Percentiles rank a stretch among this genome's conserved stretches.
phyloP scores from a whole-genome alignment of 768 basidiomycete genomes.

The Infundibulicybe gibba region DNA sequence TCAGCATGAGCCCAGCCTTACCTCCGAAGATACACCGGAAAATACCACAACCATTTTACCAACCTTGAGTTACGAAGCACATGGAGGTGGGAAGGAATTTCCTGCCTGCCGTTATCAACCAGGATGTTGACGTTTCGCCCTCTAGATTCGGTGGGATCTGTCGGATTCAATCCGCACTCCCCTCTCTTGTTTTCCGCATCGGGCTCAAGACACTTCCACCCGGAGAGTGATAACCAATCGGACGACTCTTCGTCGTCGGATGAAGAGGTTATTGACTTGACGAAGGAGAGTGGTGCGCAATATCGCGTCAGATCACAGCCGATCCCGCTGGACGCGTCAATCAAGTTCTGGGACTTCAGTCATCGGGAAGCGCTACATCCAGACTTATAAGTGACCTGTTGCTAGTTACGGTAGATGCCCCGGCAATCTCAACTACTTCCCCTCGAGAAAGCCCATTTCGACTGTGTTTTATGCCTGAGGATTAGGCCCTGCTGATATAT shows the following conservation, averaged over 20 bases:
- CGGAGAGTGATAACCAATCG: conserved; percentile 4
- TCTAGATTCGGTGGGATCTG: conserved; percentile 71
- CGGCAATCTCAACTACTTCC: no score
- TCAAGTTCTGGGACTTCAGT: conserved; percentile 28
- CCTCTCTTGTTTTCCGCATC: conserved; percentile 62
- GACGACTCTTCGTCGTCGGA: conserved; percentile 9
- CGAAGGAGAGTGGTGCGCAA: conserved; percentile 1
- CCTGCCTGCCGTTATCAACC: no score
- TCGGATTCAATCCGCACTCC: conserved; percentile 66
- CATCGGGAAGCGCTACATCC: no score
- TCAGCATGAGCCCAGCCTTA: conserved; percentile 1
- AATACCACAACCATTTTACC: conserved; percentile 18
- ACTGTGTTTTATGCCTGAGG: no score
- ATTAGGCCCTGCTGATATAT: no score
- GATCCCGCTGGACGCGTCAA: conserved; percentile 26
- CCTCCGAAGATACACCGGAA: conserved; percentile 4
- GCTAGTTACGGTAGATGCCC: no score
- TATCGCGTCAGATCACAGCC: conserved; percentile 15
- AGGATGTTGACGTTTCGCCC: no score
- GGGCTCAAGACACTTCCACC: conserved; percentile 73
- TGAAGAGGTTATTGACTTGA: conserved; percentile 14
- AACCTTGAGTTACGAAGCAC: conserved; percentile 43
- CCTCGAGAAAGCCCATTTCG: no score
- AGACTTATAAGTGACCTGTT: no score
- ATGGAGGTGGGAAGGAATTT: conserved; percentile 41